phyloP scores from a whole-genome alignment of 176 grass and related monocot genomes.

The Hsuehochloa calcarea region DNA sequence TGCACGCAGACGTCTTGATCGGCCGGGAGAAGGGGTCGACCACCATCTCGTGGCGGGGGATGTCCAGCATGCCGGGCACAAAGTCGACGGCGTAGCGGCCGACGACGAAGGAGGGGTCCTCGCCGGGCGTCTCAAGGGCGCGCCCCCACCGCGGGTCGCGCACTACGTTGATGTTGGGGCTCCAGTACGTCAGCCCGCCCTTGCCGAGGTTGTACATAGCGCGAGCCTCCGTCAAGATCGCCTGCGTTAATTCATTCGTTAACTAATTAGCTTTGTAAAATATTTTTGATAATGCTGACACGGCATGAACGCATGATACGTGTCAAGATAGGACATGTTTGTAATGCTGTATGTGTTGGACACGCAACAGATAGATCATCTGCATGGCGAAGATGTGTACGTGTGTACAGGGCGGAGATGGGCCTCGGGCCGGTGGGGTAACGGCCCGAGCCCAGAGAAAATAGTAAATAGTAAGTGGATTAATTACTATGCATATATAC shows the following conservation, averaged over 20 bases:
- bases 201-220: constrained; percentile 68
- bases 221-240: constrained; percentile 47
- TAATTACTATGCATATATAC: no score
- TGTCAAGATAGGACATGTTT: neutral
- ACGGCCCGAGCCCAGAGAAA: no score
- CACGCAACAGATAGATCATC: neutral
- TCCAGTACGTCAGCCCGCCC: constrained; percentile 54
- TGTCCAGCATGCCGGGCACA: constrained; percentile 48
- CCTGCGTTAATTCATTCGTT: neutral
- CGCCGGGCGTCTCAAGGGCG: constrained; percentile 48
- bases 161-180: constrained; percentile 57
- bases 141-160: constrained; percentile 44
- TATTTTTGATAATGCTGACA: neutral
- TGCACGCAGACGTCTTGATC: constrained; percentile 54
- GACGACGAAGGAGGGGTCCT: constrained; percentile 43
- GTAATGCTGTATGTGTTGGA: neutral
- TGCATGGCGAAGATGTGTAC: no score
- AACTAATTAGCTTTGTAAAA: no score
- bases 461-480: no score
- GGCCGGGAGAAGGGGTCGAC: constrained; percentile 5
- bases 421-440: no score
- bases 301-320: neutral
- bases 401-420: no score
- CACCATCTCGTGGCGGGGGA: neutral
- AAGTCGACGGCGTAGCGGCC: constrained; percentile 46